These are phyloP conservation scores for Russula olivacea DNA, from an alignment of 768 basidiomycete species.

Conservation along the genomic window DNA sequence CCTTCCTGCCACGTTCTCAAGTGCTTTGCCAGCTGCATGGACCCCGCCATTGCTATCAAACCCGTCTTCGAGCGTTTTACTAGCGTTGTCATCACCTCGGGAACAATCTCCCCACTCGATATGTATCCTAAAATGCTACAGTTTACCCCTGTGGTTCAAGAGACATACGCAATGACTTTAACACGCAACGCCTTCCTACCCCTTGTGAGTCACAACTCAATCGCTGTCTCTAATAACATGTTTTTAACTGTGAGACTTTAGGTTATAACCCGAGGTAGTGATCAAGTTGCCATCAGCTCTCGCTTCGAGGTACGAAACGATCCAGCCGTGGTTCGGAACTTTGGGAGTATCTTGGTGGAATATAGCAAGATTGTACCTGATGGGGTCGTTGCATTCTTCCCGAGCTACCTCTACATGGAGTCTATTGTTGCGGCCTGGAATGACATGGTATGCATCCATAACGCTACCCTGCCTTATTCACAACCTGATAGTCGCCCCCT, in stretches of 20 bases:
- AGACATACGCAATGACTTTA: constrained; percentile 97
- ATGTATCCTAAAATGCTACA: constrained; percentile 99
- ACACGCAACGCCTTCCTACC: constrained; percentile 95
- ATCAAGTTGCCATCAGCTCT: constrained; percentile 97
- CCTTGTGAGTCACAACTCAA: constrained; percentile 47
- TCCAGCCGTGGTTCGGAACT: constrained; percentile 97
- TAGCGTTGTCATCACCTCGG: constrained; percentile 97
- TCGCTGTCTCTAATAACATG: background rate
- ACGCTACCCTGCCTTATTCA: background rate
- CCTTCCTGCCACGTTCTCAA: constrained; percentile 14
- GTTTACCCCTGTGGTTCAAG: constrained; percentile 94
- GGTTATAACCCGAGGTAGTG: constrained; percentile 97
- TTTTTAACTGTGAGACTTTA: constrained; percentile 31
- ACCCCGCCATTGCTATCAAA: constrained; percentile 95
- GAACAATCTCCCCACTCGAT: constrained; percentile 95
- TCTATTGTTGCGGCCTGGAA: constrained; percentile 99
- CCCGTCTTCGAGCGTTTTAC: constrained; percentile 98
- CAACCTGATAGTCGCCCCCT: background rate
- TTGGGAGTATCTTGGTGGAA: constrained; percentile 95
- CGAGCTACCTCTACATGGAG: constrained; percentile 99
- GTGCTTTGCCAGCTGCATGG: constrained; percentile 68
- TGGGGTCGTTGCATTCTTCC: constrained; percentile 98
- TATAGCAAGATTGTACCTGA: constrained; percentile 98
- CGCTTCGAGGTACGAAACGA: constrained; percentile 99
- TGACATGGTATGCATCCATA: constrained; percentile 75